Evolutionary conservation across 306 rosid species (phyloP).

Genomic region (Prunus dulcis): DNA sequence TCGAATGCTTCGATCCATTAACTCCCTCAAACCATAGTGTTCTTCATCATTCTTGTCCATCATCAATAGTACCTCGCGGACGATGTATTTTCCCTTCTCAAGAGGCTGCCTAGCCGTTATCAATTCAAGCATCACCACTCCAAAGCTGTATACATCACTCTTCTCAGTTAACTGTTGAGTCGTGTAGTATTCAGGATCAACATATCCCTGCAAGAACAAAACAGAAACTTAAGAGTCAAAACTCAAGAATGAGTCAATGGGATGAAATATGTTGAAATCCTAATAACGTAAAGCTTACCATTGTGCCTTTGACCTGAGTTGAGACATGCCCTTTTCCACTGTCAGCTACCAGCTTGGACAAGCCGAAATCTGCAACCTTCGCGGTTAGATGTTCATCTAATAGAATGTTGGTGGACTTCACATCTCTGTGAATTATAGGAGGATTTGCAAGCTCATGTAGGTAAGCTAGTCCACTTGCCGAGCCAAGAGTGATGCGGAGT

Average conservation of each 20-base stretch:
- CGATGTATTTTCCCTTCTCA: constrained; percentile 82
- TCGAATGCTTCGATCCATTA: constrained; percentile 62
- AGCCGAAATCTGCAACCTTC: constrained; percentile 96
- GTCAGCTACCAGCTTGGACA: constrained; percentile 79
- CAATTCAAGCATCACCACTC: constrained; percentile 87
- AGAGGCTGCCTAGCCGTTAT: constrained; percentile 78
- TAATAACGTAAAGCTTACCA: constrained; percentile 47
- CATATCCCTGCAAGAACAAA: constrained; percentile 61
- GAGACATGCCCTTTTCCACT: constrained; percentile 80
- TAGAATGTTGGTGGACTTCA: constrained; percentile 76
- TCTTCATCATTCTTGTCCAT: constrained; percentile 57
- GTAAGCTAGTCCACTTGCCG: constrained; percentile 93
- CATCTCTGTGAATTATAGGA: constrained; percentile 91
- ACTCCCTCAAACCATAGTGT: constrained; percentile 56
- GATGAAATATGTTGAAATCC: too few species aligned
- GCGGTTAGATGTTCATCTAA: constrained; percentile 80
- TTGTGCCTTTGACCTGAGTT: constrained; percentile 91
- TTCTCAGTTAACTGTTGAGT: constrained; percentile 85
- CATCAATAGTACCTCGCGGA: constrained; percentile 53
- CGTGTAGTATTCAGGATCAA: constrained; percentile 95
- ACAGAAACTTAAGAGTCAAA: neutral
- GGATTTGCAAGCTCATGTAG: constrained; percentile 95
- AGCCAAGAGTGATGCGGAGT: constrained; percentile 86
- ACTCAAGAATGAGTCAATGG: neutral
- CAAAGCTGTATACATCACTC: constrained; percentile 91